Evolutionary conservation across 2,329 filamentous ascomycete genomes (phyloP).

Genomic region (Exutisphaerella laricina): DNA sequence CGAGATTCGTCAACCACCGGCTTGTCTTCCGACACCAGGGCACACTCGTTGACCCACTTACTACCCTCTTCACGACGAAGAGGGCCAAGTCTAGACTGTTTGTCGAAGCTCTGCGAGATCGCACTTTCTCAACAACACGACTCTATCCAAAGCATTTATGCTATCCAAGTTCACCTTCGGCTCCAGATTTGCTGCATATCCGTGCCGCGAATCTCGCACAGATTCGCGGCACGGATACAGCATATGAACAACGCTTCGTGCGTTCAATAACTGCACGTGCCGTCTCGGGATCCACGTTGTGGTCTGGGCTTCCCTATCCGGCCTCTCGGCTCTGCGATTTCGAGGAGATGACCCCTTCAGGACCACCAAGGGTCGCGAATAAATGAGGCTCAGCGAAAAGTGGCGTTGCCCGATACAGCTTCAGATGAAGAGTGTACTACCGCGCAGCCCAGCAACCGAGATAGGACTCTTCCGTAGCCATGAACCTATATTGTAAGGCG

Average conservation of each 20-base stretch:
- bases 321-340: not conserved
- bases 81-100: not conserved
- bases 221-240: not conserved
- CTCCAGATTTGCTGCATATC: no score
- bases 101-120: no score
- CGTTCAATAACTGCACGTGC: not conserved
- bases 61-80: not conserved
- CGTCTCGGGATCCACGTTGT: not conserved
- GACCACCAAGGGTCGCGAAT: not conserved
- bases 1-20: no score
- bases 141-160: not conserved
- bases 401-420: not conserved
- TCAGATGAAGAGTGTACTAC: not conserved
- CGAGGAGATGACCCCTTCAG: not conserved
- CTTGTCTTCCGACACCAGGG: not conserved
- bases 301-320: not conserved
- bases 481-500: no score
- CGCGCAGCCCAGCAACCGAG: no score
- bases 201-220: no score
- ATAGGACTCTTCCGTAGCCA: no score
- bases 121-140: not conserved
- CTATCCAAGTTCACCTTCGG: not conserved
- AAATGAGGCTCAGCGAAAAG: not conserved
- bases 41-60: not conserved
- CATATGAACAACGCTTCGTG: not conserved